Conservation (phyloP, 78 protist genomes). For the Monosiga brevicollis region DNA sequence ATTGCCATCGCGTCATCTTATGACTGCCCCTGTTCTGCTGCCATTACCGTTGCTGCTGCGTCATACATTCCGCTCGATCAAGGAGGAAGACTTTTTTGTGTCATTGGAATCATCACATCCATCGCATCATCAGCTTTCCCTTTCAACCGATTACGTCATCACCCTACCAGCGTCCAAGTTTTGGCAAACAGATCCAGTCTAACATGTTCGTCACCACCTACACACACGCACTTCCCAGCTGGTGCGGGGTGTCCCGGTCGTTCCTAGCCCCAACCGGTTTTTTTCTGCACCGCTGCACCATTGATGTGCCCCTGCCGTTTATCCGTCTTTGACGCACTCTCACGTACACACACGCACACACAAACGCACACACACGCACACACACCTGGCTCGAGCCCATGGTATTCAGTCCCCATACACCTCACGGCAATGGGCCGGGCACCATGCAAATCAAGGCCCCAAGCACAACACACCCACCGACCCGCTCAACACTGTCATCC, state of each 20-base stretch:
- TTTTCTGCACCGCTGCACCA: neutral
- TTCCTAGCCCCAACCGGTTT: neutral
- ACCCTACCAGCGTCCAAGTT: neutral
- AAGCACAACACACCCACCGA: too few relatives aligned
- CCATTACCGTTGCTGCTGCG: neutral
- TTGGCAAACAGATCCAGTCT: too few relatives aligned
- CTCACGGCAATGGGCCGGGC: too few relatives aligned
- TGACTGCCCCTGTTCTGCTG: neutral
- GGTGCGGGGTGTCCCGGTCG: neutral
- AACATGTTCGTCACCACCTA: neutral
- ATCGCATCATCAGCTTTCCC: too few relatives aligned
- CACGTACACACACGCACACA: neutral
- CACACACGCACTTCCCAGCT: neutral
- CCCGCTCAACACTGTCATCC: too few relatives aligned
- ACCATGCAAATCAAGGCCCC: too few relatives aligned
- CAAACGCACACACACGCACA: constrained; percentile 7
- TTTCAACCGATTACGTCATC: too few relatives aligned
- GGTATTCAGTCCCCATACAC: too few relatives aligned
- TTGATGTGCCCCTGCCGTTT: neutral
- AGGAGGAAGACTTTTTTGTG: neutral
- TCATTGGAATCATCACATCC: neutral
- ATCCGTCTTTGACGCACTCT: neutral
- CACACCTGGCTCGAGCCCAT: too few relatives aligned
- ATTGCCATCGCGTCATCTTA: neutral
- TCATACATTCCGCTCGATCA: neutral